Evolutionary conservation across 2,329 filamentous ascomycete species (phyloP).

Genomic region (Penicillium sp.): DNA sequence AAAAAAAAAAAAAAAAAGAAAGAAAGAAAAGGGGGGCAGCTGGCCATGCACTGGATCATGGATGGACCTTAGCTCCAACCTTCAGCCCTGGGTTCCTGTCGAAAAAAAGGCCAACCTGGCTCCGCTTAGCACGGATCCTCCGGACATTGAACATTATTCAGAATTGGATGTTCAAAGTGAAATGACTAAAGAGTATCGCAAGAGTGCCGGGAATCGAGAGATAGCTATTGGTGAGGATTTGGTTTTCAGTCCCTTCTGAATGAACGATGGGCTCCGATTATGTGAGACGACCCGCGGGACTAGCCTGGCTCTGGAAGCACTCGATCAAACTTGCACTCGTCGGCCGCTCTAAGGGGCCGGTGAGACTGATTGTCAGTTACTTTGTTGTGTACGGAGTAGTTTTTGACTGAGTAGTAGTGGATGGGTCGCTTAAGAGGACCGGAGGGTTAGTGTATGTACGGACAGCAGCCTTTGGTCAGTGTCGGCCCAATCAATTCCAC

Average conservation of each 20-base stretch:
- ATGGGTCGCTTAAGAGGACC: not conserved
- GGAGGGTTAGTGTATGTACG: not conserved
- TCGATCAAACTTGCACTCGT: conserved; percentile 10
- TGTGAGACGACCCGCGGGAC: conserved; percentile 16
- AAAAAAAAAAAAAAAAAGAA: conserved; percentile 20
- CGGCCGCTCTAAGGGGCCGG: not conserved
- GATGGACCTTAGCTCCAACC: conserved; percentile 33
- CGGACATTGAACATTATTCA: conserved; percentile 3
- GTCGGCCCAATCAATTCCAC: not conserved
- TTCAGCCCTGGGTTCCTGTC: conserved; percentile 27
- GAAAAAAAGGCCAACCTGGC: not conserved
- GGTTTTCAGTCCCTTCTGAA: conserved; percentile 6
- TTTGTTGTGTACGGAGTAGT: not conserved
- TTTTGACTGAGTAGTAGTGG: not conserved
- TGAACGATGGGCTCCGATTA: conserved; percentile 20
- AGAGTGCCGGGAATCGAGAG: conserved; percentile 1
- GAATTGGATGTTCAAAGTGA: not conserved
- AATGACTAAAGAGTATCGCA: not conserved
- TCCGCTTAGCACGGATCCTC: conserved; percentile 9
- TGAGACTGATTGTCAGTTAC: not conserved
- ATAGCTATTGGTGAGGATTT: not conserved
- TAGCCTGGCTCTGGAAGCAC: conserved; percentile 32
- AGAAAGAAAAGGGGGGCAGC: conserved; percentile 2
- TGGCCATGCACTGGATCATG: conserved; percentile 23
- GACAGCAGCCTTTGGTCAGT: not conserved